Base-by-base conservation (phyloP, 495 filamentous ascomycete species). In the Penicillium manginii region DNA sequence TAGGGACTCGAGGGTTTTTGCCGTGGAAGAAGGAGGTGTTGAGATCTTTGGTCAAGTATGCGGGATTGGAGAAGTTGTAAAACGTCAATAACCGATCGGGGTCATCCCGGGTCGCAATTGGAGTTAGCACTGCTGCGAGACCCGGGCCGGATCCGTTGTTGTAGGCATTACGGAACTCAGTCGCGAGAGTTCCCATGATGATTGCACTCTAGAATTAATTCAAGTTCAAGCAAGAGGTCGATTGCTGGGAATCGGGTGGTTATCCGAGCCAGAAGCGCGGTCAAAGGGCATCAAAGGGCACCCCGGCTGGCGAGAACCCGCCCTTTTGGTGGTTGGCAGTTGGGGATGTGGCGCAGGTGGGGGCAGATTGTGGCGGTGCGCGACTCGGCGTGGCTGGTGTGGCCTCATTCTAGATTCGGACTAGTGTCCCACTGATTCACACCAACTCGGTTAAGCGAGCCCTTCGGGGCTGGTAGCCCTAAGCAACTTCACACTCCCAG, bases 51-150 rank as follows among this genome's bases (percentile, higher is more conserved):
- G 81, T 76, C 11, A 83, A 65, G 58, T 86, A 86, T n/a, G 82
- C 80, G 55, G 81, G 81, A 45, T 84, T 84, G 37, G 79, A 78
- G 55, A 82, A 81, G 50, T 76, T 71, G 69, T 86, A 87, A 59
- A 93, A 85, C 7, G 78, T 73, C 29, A 73, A 61, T 23, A 96
- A 76, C 46, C 85, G 83, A 35, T 80, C 72, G 22, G 84, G 79
- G 50, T 88, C 70, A 31, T 82, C 72, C 1, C 76, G 50, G 12
- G 88, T 78, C 23, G 84, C 65, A 54, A 87, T 77, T 39, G 92
- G 91, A 3, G 81, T 86, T 52, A 97, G 74, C 12, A 89, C 87
- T 46, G 81, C 76, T 33, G 91, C 86, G 15, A 97, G 83, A 26
- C 69, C 75, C 62, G 84, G 84, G 50, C 91, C 91, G 58, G 87